Evolutionary conservation across 495 filamentous ascomycete species (phyloP).

Genomic region (Neurospora discreta): DNA sequence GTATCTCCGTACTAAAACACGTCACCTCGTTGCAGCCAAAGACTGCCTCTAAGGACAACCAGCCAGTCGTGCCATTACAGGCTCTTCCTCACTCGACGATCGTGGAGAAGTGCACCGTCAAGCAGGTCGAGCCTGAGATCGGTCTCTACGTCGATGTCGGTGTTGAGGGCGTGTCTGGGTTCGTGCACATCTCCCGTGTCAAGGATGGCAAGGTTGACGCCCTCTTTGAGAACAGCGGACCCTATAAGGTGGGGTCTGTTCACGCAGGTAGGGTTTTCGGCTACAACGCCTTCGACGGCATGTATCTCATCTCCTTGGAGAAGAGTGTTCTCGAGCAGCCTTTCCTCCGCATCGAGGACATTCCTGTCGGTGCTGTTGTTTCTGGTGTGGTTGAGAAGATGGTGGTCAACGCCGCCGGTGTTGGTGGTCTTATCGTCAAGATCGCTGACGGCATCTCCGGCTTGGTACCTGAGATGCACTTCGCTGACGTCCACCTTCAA

Average conservation of each 20-base stretch:
- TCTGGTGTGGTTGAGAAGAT: conserved; percentile 78
- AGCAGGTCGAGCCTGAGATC: conserved; percentile 61
- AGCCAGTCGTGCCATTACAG: conserved; percentile 32
- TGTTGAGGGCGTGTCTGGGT: conserved; percentile 60
- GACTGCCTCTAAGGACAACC: conserved; percentile 16
- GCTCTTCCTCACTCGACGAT: conserved; percentile 62
- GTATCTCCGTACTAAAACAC: conserved; percentile 77
- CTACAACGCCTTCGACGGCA: conserved; percentile 75
- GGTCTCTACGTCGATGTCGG: conserved; percentile 79
- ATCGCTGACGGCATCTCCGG: conserved; percentile 79
- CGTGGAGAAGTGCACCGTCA: conserved; percentile 63
- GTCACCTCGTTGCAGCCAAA: conserved; percentile 54
- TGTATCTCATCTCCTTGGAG: conserved; percentile 79
- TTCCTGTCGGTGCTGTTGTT: conserved; percentile 68
- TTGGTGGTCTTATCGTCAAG: conserved; percentile 70
- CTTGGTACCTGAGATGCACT: conserved; percentile 74
- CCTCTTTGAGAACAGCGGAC: conserved; percentile 60
- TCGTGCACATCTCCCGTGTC: conserved; percentile 86
- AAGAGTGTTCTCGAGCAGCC: conserved; percentile 71
- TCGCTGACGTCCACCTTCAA: conserved; percentile 77
- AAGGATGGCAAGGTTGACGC: conserved; percentile 77
- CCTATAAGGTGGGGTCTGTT: conserved; percentile 61
- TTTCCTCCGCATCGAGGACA: conserved; percentile 81
- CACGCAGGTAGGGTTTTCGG: conserved; percentile 77
- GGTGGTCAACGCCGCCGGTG: conserved; percentile 57